These are phyloP conservation scores for Ceratocystis cubensis DNA, from an alignment of 2,329 filamentous ascomycete genomes.

Conservation along the genomic window DNA sequence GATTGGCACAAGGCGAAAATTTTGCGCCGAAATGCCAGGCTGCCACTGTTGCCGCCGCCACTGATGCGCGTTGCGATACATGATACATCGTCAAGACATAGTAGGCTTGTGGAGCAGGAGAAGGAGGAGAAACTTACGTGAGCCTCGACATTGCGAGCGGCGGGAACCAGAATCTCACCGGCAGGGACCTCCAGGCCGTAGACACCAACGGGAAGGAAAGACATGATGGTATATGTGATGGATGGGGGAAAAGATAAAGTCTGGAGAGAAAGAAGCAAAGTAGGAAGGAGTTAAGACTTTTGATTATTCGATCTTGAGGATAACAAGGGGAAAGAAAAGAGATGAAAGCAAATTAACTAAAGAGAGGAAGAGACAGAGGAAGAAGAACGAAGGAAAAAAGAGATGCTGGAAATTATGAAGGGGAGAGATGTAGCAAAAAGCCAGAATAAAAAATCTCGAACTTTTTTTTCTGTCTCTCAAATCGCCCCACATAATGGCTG, in stretches of 20 bases:
- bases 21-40: conserved; percentile 14
- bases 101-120: neutral
- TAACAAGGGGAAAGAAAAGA: neutral
- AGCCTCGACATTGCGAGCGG: conserved; percentile 63
- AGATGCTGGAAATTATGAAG: conserved; percentile 18
- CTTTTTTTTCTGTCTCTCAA: conserved; percentile 21
- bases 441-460: conserved; percentile 17
- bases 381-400: neutral
- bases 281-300: neutral
- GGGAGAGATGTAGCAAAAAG: conserved; percentile 5
- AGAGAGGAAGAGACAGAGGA: neutral
- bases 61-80: neutral
- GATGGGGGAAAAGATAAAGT: conserved; percentile 15
- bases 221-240: conserved; percentile 32
- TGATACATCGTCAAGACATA: neutral
- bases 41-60: neutral
- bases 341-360: too few relatives aligned
- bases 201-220: conserved; percentile 58
- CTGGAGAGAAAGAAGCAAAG: conserved; percentile 18
- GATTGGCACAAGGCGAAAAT: neutral
- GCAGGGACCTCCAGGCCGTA: conserved; percentile 87
- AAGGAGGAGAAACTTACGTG: conserved; percentile 49
- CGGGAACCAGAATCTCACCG: conserved; percentile 70
- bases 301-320: neutral
- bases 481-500: conserved; percentile 19